phyloP scores from a whole-genome alignment of 108 stramenopile species.

The Pseudonitzschia multiseries region DNA sequence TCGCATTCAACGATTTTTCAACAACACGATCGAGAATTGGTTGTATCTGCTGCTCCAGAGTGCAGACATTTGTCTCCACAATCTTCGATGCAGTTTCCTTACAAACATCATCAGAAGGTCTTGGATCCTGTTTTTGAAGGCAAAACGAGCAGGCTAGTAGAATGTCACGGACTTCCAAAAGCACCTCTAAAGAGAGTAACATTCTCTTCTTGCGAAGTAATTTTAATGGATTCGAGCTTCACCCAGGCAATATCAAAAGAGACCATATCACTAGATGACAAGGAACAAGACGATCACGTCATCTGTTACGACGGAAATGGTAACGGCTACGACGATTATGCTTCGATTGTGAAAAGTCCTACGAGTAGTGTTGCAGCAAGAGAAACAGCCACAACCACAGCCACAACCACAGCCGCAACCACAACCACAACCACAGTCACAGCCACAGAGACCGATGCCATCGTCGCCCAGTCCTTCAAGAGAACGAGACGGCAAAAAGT shows the following conservation, averaged over 20 bases:
- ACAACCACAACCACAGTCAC: too few relatives aligned
- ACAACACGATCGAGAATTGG: neutral
- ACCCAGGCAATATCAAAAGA: neutral
- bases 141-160: neutral
- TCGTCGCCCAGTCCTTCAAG: neutral
- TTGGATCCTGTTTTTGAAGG: neutral
- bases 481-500: neutral
- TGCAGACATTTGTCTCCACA: neutral
- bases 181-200: neutral
- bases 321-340: too few relatives aligned
- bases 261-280: neutral
- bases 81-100: neutral
- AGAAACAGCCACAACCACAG: too few relatives aligned
- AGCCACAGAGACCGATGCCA: neutral
- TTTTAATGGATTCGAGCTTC: neutral
- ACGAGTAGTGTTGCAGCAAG: too few relatives aligned
- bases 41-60: too few relatives aligned
- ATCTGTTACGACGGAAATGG: conserved; percentile 1
- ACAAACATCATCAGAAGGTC: too few relatives aligned
- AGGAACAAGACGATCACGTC: neutral
- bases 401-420: too few relatives aligned
- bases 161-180: neutral
- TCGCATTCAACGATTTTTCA: too few relatives aligned
- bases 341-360: neutral
- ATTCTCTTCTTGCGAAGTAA: neutral